Evolutionary conservation across 805 yeast species (phyloP).

Genomic region (Monosporozyma yasuniensis): DNA sequence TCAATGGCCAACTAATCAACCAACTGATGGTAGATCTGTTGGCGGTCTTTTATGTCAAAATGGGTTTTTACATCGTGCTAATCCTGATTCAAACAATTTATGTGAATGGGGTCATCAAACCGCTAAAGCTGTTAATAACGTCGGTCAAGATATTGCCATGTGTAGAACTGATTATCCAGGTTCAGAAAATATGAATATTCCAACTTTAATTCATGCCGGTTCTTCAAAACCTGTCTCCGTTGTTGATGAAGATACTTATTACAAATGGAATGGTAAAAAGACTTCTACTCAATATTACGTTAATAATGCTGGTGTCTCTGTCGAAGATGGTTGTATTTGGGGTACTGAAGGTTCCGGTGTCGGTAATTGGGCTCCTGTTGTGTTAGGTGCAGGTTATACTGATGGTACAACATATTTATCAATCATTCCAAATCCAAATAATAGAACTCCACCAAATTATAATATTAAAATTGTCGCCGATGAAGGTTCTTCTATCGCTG

Average conservation of each 20-base stretch:
- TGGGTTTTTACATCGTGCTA: slow-evolving; percentile 57
- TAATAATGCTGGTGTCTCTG: slow-evolving; percentile 65
- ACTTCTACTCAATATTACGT: slow-evolving; percentile 72
- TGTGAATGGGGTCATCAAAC: slow-evolving; percentile 57
- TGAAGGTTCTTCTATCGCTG: slow-evolving; percentile 48
- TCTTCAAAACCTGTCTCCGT: slow-evolving; percentile 43
- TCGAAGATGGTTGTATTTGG: slow-evolving; percentile 66
- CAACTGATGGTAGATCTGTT: slow-evolving; percentile 57
- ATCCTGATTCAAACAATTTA: slow-evolving; percentile 37
- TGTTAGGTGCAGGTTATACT: slow-evolving; percentile 65
- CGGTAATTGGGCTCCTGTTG: slow-evolving; percentile 78
- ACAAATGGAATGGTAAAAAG: slow-evolving; percentile 50
- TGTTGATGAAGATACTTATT: slow-evolving; percentile 52
- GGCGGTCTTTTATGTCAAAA: slow-evolving; percentile 61
- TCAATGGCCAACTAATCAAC: slow-evolving; percentile 67
- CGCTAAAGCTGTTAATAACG: slow-evolving; percentile 46
- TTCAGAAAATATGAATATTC: slow-evolving; percentile 71
- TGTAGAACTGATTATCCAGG: slow-evolving; percentile 81
- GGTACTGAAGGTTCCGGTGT: slow-evolving; percentile 48
- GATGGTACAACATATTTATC: slow-evolving; percentile 57
- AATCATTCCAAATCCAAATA: slow-evolving; percentile 72
- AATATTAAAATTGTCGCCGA: slow-evolving; percentile 66
- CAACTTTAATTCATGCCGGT: slow-evolving; percentile 50
- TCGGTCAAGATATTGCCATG: slow-evolving; percentile 47
- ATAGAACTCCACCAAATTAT: slow-evolving; percentile 46